Evolutionary conservation across 495 filamentous ascomycete genomes (phyloP), one percentile per base, ranked within the genome.

Genomic region (Talaromyces adpressus): DNA sequence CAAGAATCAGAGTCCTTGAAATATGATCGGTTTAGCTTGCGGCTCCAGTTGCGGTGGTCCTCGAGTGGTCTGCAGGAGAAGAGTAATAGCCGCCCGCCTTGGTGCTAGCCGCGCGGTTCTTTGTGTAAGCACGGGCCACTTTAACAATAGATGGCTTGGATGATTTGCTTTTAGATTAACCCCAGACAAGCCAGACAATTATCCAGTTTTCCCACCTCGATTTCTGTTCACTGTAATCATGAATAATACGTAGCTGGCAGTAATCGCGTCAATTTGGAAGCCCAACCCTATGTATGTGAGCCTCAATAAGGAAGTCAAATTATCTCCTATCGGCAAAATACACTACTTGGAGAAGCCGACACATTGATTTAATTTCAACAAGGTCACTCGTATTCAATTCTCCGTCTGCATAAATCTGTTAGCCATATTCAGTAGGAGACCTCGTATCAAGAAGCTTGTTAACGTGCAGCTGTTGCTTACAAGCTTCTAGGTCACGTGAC

Each of bases 71-170:
- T 29, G 49, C 49, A 23, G 49, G 22, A 14, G 22, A 27, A 23
- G 4, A 54, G 51, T 54, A 54, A 25, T 54, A 54, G 51, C 23
- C 51, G 51, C 51, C 51, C 51, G 51, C 51, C 25, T 54, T 54
- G 6, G 45, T 20, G 4, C 18, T 49, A 49, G 51, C 51, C 51
- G 51, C 51, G 51, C 51, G 51, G 11, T 54, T 54, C 23, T 54
- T 54, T 16, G 12, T 49, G 45, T 8, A 20, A 49, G 18, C 45
- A 49, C 18, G 45, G 45, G 1, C 45, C 45, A 49, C 6, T 20
- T 9, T 6, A 14, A 20, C 18, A 41, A 16, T 41, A n/a, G 45
- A 49, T 49, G 45, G 45, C 45, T 6, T 49, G 45, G 6, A 49
- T 20, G 18, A 49, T 49, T 49, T 49, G 36, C 45, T 49, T 47